Percentiles rank a stretch among this genome's conserved stretches.
Evolutionary conservation across 371 early-diverging fungal genomes (phyloP).

Genomic region (Gilbertella persicaria): DNA sequence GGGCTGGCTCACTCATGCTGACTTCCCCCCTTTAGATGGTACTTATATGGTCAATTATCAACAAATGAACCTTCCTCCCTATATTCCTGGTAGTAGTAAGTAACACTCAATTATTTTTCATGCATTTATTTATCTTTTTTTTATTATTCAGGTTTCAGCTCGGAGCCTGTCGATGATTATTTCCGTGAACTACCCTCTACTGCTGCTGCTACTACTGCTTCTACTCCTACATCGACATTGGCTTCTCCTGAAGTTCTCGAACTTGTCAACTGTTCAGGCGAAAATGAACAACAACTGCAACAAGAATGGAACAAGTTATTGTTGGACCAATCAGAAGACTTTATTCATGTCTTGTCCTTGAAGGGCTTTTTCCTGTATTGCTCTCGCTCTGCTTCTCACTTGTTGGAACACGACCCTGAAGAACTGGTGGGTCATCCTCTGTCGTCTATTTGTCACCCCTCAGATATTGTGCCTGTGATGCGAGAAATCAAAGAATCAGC

Average conservation of each 20-base stretch:
- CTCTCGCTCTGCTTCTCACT: slow-evolving; percentile 42
- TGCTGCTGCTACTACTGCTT: slow-evolving; percentile 8
- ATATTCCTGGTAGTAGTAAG: slow-evolving; percentile 33
- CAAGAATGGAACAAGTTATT: slow-evolving; percentile 45
- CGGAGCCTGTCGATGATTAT: slow-evolving; percentile 39
- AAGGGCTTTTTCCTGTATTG: slow-evolving; percentile 68
- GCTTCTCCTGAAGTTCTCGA: slow-evolving; percentile 23
- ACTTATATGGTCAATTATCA: slow-evolving; percentile 62
- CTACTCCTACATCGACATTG: not conserved
- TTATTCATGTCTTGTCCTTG: slow-evolving; percentile 64
- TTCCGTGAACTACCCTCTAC: slow-evolving; percentile 34
- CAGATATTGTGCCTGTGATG: slow-evolving; percentile 65
- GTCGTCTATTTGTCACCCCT: slow-evolving; percentile 62
- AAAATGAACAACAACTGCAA: slow-evolving; percentile 31
- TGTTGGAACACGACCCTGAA: slow-evolving; percentile 56
- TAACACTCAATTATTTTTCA: not conserved
- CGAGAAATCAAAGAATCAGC: slow-evolving; percentile 60
- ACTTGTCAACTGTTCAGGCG: slow-evolving; percentile 31
- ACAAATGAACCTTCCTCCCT: slow-evolving; percentile 38
- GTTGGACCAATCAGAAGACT: slow-evolving; percentile 51
- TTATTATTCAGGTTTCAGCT: slow-evolving; percentile 15
- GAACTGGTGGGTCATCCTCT: slow-evolving; percentile 60
- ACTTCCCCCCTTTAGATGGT: slow-evolving; percentile 34
- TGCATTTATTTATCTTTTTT: not conserved
- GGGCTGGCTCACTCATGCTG: not conserved